These are phyloP conservation scores for Cylindrotheca fusiformis DNA, from an alignment of 108 stramenopile species.

Conservation along the genomic window DNA sequence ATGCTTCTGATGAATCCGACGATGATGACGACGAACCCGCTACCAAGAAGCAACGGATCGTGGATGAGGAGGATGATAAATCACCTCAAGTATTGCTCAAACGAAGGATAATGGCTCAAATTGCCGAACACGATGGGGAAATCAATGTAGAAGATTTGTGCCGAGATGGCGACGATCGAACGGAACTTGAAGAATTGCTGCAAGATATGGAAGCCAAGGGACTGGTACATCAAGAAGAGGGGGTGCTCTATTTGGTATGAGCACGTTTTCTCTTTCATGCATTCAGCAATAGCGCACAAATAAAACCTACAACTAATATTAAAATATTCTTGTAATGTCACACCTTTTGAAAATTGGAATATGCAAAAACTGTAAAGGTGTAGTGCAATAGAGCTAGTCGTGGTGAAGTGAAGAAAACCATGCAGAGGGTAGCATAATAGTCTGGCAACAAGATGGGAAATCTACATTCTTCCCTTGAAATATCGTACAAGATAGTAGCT, in stretches of 20 bases:
- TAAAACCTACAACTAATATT: too few species aligned
- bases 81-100: conserved; percentile 33
- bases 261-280: too few species aligned
- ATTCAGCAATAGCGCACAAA: too few species aligned
- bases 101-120: conserved; percentile 42
- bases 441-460: too few species aligned
- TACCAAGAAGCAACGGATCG: conserved; percentile 29
- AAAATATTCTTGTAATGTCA: too few species aligned
- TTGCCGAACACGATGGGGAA: conserved; percentile 39
- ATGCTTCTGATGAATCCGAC: conserved; percentile 38
- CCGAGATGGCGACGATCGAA: conserved; percentile 42
- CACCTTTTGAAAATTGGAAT: too few species aligned
- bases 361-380: too few species aligned
- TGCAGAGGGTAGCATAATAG: too few species aligned
- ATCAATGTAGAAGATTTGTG: conserved; percentile 49
- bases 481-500: too few species aligned
- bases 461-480: too few species aligned
- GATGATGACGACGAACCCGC: conserved; percentile 30
- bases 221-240: conserved; percentile 49
- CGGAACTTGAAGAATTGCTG: conserved; percentile 37
- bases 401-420: too few species aligned
- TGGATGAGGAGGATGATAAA: conserved; percentile 14
- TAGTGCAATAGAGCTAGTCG: too few species aligned
- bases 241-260: conserved; percentile 31
- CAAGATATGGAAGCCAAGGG: conserved; percentile 51